Percentiles rank a stretch among this genome's conserved stretches.
phyloP scores from a whole-genome alignment of 768 basidiomycete species.

The Boletus patriciae region DNA sequence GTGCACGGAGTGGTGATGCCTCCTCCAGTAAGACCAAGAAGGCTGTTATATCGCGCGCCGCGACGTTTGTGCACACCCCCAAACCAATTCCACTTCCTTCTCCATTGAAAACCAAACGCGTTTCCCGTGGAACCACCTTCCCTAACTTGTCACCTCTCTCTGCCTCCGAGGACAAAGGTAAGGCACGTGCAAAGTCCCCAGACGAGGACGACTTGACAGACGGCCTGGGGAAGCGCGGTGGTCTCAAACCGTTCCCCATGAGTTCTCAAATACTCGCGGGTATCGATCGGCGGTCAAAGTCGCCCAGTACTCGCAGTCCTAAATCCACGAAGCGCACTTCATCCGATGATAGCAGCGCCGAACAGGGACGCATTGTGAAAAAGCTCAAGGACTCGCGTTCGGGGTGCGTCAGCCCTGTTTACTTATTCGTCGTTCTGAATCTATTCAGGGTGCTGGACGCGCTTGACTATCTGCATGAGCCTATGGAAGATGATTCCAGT shows the following conservation, averaged over 20 bases:
- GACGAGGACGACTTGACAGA: conserved; percentile 3
- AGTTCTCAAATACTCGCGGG: conserved; percentile 43
- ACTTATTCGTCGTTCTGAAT: background rate
- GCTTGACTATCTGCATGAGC: conserved; percentile 20
- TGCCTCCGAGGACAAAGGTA: conserved; percentile 18
- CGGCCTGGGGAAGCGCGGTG: background rate
- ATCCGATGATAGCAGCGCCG: conserved; percentile 34
- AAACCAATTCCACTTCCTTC: conserved; percentile 23
- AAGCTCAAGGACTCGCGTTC: conserved; percentile 32
- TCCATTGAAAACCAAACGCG: conserved; percentile 10
- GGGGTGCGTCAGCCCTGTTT: conserved; percentile 19
- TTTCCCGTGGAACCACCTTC: conserved; percentile 19
- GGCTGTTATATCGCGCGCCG: conserved; percentile 7
- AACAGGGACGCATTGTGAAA: conserved; percentile 30
- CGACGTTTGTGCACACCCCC: background rate
- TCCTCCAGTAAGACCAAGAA: conserved; percentile 15
- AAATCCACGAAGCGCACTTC: conserved; percentile 30
- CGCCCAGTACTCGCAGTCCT: conserved; percentile 11
- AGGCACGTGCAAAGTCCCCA: conserved; percentile 4
- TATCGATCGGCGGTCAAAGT: conserved; percentile 34
- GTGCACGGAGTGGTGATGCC: conserved; percentile 9
- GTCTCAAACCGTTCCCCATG: conserved; percentile 48
- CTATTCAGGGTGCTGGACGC: conserved; percentile 4
- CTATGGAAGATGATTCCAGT: conserved; percentile 44
- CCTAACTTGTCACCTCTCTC: conserved; percentile 28